Conservation (phyloP, 192 early-diverging fungal genomes). For the Coemansia sp. region DNA sequence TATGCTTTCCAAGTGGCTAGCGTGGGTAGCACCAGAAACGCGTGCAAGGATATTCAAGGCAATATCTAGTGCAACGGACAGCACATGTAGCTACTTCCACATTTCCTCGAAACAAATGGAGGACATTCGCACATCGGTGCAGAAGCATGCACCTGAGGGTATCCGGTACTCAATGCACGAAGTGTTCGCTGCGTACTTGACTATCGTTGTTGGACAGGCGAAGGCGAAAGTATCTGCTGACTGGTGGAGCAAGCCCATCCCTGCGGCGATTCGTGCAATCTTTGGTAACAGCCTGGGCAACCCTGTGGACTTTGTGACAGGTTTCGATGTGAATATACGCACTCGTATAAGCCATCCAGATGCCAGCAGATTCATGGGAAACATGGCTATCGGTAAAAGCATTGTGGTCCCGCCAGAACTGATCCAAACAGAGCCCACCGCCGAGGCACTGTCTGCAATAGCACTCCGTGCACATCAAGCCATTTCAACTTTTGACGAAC, state of each 20-base stretch:
- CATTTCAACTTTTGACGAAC: not conserved
- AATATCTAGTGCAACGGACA: not conserved
- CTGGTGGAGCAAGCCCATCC: not conserved
- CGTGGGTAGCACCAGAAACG: slow-evolving; percentile 16
- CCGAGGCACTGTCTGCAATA: not conserved
- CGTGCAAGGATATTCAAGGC: not conserved
- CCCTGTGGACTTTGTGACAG: not conserved
- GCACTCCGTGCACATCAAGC: not conserved
- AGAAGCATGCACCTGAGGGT: not conserved
- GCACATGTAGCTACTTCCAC: slow-evolving; percentile 14
- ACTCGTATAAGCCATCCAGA: not conserved
- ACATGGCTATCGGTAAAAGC: not conserved
- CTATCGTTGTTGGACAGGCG: not conserved
- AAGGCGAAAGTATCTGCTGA: not conserved
- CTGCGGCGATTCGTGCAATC: not conserved
- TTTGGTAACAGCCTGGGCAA: not conserved
- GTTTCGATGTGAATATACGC: not conserved
- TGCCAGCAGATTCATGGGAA: not conserved
- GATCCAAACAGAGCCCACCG: not conserved
- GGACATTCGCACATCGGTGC: not conserved
- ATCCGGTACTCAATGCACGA: not conserved
- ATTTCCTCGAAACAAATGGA: slow-evolving; percentile 1
- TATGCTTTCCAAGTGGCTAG: not conserved
- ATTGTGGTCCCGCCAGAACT: not conserved
- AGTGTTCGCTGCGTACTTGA: not conserved